Percentiles rank a stretch among this genome's conserved stretches.
phyloP scores from a whole-genome alignment of 2,329 filamentous ascomycete species.

The Monosporascus sp. region DNA sequence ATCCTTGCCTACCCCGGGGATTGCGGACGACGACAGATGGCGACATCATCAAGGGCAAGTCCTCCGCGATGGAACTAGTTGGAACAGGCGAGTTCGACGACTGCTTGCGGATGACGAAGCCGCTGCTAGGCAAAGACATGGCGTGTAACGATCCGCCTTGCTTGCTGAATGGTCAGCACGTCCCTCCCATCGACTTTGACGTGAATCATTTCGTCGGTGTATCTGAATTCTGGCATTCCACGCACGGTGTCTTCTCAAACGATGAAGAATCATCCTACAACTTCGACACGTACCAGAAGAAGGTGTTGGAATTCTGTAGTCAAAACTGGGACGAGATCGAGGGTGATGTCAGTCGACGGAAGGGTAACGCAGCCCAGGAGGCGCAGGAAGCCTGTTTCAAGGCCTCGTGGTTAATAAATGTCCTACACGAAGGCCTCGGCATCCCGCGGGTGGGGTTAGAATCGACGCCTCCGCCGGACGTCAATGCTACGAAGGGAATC shows the following conservation, averaged over 20 bases:
- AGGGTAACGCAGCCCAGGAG: constrained; percentile 72
- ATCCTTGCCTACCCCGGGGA: constrained; percentile 83
- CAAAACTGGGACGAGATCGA: constrained; percentile 76
- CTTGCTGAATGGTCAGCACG: constrained; percentile 83
- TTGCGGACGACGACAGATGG: constrained; percentile 71
- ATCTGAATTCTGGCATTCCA: constrained; percentile 98
- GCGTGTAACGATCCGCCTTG: constrained; percentile 80
- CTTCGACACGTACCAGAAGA: constrained; percentile 79
- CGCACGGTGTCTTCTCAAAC: constrained; percentile 84
- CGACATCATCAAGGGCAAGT: constrained; percentile 37
- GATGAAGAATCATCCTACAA: constrained; percentile 77
- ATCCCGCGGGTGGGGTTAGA: constrained; percentile 82
- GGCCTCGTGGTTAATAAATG: constrained; percentile 94
- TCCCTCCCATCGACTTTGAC: constrained; percentile 92
- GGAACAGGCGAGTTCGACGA: constrained; percentile 86
- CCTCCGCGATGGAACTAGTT: constrained; percentile 51
- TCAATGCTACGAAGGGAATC: constrained; percentile 69
- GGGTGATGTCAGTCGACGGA: constrained; percentile 55
- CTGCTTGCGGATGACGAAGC: constrained; percentile 76
- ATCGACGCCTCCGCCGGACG: constrained; percentile 41
- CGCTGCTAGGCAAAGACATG: constrained; percentile 82
- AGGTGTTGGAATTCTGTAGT: constrained; percentile 79
- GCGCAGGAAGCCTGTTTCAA: constrained; percentile 94
- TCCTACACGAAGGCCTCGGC: constrained; percentile 92
- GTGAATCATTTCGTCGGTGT: constrained; percentile 97